Evolutionary conservation across 164 flowering plant species (phyloP), one percentile per base, ranked within the genome.

Genomic region (Echeveria elegans): DNA sequence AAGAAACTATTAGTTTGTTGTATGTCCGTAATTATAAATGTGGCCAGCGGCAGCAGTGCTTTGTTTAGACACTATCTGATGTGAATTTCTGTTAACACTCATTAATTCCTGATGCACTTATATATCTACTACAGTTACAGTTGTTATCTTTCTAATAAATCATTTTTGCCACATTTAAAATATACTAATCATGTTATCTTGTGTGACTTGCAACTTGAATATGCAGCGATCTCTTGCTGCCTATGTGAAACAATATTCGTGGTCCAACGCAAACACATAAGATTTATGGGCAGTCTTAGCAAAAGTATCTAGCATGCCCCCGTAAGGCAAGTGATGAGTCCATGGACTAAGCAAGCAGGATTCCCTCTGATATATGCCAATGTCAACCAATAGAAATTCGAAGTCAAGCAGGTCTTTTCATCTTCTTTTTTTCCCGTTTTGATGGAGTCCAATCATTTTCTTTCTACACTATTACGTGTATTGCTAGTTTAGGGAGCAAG

Each of bases 271-370:
- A 47, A 87, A 80, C 79, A 93, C 98, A 19, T 94, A 93, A 75
- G 97, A 93, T 70, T 77, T 93, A 65, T 93, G 98, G 98, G 82
- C 82, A 72, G 92, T 79, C 67, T 85, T 90, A 64, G 84, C 86
- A 74, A 92, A 87, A 69, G 92, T 78, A 71, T 88, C 98, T 66
- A 89, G 88, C 70, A 85, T 86, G 69, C 94, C 94, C n/a, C n/a
- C 47, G 98, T 93, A 71, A 88, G 81, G 70, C 74, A 70, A 73
- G 72, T 93, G 38, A 93, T 93, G 98, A 80, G 78, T 76, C 75
- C 94, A 50, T 93, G 98, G 98, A 93, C 98, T 58, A 87, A 88
- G 75, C 97, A 93, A 72, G 69, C 81, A 72, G 98, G 98, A 29
- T 93, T 88, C 69, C 98, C 98, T 23, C 94, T 93, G 69, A 81